Evolutionary conservation across 1,284 basidiomycete genomes (phyloP).

Genomic region (Hemileia vastatrix): DNA sequence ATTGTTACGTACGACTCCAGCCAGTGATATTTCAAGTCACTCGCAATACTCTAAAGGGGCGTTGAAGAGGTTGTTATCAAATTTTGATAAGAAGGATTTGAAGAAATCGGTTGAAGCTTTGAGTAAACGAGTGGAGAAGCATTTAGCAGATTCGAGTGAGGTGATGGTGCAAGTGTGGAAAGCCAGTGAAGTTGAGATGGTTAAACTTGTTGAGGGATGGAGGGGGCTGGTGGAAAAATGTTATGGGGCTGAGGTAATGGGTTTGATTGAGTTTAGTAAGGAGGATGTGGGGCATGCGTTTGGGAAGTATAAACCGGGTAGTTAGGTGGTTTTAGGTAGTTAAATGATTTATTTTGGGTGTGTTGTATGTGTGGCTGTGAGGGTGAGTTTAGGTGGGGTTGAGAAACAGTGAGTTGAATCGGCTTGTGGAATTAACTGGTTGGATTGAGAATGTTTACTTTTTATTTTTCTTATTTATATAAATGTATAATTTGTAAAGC

Average conservation of each 20-base stretch:
- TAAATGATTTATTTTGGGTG: no score
- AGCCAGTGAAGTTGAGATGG: conserved; percentile 69
- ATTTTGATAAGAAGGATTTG: conserved; percentile 76
- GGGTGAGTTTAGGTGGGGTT: no score
- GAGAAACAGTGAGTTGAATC: no score
- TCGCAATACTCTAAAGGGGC: conserved; percentile 64
- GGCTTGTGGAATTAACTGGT: no score
- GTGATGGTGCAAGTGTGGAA: conserved; percentile 77
- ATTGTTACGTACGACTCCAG: conserved; percentile 66
- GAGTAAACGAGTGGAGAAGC: conserved; percentile 86
- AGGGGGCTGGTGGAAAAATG: conserved; percentile 60
- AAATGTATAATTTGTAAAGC: no score
- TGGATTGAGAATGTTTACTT: no score
- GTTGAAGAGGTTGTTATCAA: conserved; percentile 74
- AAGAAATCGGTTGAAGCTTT: conserved; percentile 71
- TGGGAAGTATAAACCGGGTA: no score
- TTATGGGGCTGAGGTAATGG: conserved; percentile 52
- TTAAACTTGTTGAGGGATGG: conserved; percentile 62
- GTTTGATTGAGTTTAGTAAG: no score
- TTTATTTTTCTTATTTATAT: no score
- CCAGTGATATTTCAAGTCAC: conserved; percentile 68
- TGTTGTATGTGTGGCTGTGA: no score
- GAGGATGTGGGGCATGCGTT: no score
- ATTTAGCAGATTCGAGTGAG: conserved; percentile 64
- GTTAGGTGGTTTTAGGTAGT: no score